Percentiles rank a stretch among this genome's conserved stretches.
phyloP scores from a whole-genome alignment of 257 asterid genomes.

The Dorcoceras hygrometricum region DNA sequence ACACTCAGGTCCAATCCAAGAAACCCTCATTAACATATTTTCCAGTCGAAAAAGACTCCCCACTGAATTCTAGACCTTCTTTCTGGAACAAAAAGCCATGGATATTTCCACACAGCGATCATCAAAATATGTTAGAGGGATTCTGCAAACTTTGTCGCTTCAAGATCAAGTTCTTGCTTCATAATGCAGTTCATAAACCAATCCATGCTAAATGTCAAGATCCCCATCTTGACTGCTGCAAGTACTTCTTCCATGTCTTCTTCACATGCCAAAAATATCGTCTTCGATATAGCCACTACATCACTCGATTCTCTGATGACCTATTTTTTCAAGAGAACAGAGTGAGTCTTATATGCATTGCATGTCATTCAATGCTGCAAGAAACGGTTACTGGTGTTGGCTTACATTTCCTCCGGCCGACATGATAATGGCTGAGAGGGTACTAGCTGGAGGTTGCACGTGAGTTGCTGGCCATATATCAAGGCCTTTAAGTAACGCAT shows the following conservation, averaged over 20 bases:
- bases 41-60: too few relatives aligned
- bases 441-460: conserved; percentile 60
- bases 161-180: conserved; percentile 82
- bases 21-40: neutral
- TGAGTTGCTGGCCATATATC: conserved; percentile 69
- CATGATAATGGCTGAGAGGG: conserved; percentile 53
- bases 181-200: conserved; percentile 87
- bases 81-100: too few relatives aligned
- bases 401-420: conserved; percentile 94
- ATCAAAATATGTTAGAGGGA: conserved; percentile 40
- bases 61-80: too few relatives aligned
- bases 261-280: conserved; percentile 72
- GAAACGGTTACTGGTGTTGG: too few relatives aligned
- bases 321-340: conserved; percentile 30
- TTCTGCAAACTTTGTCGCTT: conserved; percentile 77
- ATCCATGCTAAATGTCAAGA: conserved; percentile 67
- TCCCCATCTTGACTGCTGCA: conserved; percentile 59
- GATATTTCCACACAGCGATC: conserved; percentile 10
- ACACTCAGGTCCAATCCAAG: too few relatives aligned
- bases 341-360: neutral
- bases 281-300: conserved; percentile 43
- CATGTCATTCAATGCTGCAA: too few relatives aligned
- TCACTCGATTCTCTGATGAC: conserved; percentile 41
- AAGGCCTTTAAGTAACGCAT: conserved; percentile 62
- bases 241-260: conserved; percentile 82